These are phyloP conservation scores for Wickerhamiella lipophila DNA, from an alignment of 805 yeast species.

Conservation along the genomic window DNA sequence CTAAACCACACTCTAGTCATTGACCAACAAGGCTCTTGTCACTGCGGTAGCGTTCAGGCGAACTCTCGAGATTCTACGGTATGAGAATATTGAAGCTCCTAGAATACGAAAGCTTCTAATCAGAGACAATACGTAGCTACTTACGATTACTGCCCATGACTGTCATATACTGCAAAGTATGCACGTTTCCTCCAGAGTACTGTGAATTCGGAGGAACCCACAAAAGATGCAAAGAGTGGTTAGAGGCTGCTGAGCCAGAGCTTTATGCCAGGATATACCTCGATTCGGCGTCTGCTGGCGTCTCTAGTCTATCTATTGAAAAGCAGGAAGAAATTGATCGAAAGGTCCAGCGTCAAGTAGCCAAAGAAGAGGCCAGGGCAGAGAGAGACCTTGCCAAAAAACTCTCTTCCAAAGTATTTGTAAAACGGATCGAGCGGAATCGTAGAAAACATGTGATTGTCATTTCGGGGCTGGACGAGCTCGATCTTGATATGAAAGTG, in stretches of 20 bases:
- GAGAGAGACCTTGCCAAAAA: constrained; percentile 73
- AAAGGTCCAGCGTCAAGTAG: constrained; percentile 72
- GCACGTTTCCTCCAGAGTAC: constrained; percentile 32
- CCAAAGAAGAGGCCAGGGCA: constrained; percentile 53
- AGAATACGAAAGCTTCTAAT: background rate
- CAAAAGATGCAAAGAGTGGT: constrained; percentile 77
- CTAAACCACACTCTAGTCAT: too few species aligned
- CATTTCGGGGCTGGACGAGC: constrained; percentile 75
- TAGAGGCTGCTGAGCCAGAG: constrained; percentile 45
- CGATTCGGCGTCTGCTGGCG: constrained; percentile 10
- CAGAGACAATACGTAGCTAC: background rate
- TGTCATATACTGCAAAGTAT: constrained; percentile 13
- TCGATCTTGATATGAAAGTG: constrained; percentile 80
- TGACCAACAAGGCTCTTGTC: background rate
- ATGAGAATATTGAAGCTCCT: background rate
- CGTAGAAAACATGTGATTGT: constrained; percentile 80
- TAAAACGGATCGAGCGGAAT: constrained; percentile 81
- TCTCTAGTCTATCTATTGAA: constrained; percentile 44
- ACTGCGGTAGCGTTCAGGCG: background rate
- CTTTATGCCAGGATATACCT: constrained; percentile 49
- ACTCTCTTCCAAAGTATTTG: constrained; percentile 63
- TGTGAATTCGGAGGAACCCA: constrained; percentile 81
- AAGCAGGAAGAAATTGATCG: constrained; percentile 72
- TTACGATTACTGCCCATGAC: background rate
- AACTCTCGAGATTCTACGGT: background rate